These are phyloP conservation scores for Tetradesmus obliquus DNA, from an alignment of 139 green algal genomes.

Conservation along the genomic window DNA sequence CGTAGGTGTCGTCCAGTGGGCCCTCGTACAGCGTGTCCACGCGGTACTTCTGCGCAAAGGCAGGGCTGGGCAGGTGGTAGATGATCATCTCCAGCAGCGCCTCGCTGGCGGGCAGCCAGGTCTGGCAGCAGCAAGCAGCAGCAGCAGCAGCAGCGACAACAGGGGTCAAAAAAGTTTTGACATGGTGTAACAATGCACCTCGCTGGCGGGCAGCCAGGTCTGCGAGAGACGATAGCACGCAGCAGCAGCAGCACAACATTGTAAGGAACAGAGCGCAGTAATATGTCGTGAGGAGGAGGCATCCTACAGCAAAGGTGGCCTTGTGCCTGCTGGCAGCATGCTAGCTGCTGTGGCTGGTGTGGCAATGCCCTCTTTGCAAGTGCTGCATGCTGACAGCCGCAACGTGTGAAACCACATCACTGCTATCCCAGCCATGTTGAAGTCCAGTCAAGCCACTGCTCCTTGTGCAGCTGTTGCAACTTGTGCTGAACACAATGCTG, in stretches of 20 bases:
- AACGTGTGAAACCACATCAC: too few relatives aligned
- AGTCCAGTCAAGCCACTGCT: too few relatives aligned
- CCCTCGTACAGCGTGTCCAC: constrained; percentile 99
- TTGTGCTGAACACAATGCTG: too few relatives aligned
- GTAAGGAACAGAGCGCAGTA: too few relatives aligned
- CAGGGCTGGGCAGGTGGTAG: constrained; percentile 86
- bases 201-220: not conserved
- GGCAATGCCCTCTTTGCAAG: not conserved
- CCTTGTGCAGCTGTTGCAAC: too few relatives aligned
- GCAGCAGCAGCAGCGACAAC: not conserved
- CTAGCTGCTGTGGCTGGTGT: not conserved
- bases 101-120: constrained; percentile 92
- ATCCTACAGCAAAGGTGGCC: too few relatives aligned
- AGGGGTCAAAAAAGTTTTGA: not conserved
- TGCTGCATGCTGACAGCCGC: too few relatives aligned
- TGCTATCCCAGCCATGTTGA: too few relatives aligned
- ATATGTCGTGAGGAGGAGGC: too few relatives aligned
- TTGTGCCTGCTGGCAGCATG: not conserved
- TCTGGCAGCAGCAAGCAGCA: constrained; percentile 65
- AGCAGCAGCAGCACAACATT: not conserved
- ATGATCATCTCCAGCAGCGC: constrained; percentile 99
- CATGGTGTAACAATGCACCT: not conserved
- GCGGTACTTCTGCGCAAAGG: constrained; percentile 95
- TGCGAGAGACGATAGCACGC: not conserved
- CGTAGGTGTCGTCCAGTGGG: constrained; percentile 96